phyloP scores from a whole-genome alignment of 495 filamentous ascomycete genomes.

The Hyphodiscus hymeniophilus region DNA sequence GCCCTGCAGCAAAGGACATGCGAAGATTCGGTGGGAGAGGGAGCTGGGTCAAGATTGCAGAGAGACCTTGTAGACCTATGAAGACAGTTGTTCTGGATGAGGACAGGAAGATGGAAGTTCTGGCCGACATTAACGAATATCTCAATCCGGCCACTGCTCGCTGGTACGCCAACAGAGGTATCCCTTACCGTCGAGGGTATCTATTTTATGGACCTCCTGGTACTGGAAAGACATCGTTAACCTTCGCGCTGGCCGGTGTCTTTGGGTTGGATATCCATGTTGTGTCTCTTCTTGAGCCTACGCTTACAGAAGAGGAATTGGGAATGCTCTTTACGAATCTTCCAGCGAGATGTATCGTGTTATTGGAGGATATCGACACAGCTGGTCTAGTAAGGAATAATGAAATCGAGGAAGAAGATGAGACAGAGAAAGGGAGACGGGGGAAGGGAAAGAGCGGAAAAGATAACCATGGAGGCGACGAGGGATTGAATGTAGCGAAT shows the following conservation, averaged over 20 bases:
- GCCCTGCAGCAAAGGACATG: slow-evolving; percentile 29
- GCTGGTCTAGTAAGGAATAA: slow-evolving; percentile 48
- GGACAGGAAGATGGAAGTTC: slow-evolving; percentile 59
- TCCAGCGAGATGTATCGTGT: slow-evolving; percentile 55
- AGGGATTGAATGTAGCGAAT: slow-evolving; percentile 9
- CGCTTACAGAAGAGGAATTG: slow-evolving; percentile 62
- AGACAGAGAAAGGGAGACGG: slow-evolving; percentile 11
- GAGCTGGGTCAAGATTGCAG: slow-evolving; percentile 57
- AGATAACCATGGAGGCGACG: not conserved
- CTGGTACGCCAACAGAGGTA: slow-evolving; percentile 59
- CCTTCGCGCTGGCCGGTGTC: slow-evolving; percentile 59
- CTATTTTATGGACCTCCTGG: slow-evolving; percentile 71
- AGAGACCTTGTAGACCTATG: slow-evolving; percentile 67
- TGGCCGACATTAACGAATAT: slow-evolving; percentile 84
- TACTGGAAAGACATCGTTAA: slow-evolving; percentile 53
- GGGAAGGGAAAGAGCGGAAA: slow-evolving; percentile 23
- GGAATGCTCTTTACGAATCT: slow-evolving; percentile 56
- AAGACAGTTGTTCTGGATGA: slow-evolving; percentile 77
- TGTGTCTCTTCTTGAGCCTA: slow-evolving; percentile 52
- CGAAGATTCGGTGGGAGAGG: slow-evolving; percentile 16
- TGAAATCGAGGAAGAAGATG: slow-evolving; percentile 24
- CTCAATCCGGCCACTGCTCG: slow-evolving; percentile 60
- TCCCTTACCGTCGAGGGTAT: slow-evolving; percentile 86
- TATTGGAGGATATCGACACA: slow-evolving; percentile 67
- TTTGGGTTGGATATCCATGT: slow-evolving; percentile 65